Evolutionary conservation across 208 protist species (phyloP).

Genomic region (Crithidia acanthocephali): DNA sequence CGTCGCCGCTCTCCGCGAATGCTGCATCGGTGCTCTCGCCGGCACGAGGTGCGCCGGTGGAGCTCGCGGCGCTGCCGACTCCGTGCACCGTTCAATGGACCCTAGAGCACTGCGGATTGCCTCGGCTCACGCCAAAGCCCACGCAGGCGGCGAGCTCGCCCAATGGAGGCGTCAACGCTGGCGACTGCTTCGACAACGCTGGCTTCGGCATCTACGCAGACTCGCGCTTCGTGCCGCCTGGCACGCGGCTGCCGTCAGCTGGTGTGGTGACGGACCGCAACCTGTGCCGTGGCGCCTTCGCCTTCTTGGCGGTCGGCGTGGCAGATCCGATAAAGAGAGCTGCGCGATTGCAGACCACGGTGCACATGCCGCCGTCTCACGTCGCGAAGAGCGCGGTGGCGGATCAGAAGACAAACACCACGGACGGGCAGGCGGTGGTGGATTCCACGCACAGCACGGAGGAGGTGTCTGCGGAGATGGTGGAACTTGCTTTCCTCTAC

Average conservation of each 20-base stretch:
- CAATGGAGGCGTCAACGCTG: neutral
- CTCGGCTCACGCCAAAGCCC: slow-evolving; percentile 3
- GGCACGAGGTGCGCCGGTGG: neutral
- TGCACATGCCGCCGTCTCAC: neutral
- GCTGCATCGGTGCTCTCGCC: neutral
- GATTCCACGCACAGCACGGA: neutral
- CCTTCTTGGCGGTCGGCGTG: slow-evolving; percentile 44
- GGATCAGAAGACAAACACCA: neutral
- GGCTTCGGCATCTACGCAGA: slow-evolving; percentile 15
- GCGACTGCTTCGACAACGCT: neutral
- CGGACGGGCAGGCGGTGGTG: no score
- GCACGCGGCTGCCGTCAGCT: slow-evolving; percentile 52
- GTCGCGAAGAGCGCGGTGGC: neutral
- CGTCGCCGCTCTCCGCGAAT: neutral
- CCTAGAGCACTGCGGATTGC: slow-evolving; percentile 13
- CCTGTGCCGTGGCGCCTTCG: slow-evolving; percentile 68
- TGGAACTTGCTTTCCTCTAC: slow-evolving; percentile 16
- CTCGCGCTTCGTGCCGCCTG: slow-evolving; percentile 38
- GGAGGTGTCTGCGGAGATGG: neutral
- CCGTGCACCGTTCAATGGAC: slow-evolving; percentile 5
- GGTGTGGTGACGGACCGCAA: slow-evolving; percentile 83
- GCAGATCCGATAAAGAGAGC: slow-evolving; percentile 9
- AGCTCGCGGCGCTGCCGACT: neutral
- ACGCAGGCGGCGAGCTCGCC: neutral
- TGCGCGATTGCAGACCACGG: neutral